phyloP scores from a whole-genome alignment of 345 rosid genomes.

The Rhizophora mangle region DNA sequence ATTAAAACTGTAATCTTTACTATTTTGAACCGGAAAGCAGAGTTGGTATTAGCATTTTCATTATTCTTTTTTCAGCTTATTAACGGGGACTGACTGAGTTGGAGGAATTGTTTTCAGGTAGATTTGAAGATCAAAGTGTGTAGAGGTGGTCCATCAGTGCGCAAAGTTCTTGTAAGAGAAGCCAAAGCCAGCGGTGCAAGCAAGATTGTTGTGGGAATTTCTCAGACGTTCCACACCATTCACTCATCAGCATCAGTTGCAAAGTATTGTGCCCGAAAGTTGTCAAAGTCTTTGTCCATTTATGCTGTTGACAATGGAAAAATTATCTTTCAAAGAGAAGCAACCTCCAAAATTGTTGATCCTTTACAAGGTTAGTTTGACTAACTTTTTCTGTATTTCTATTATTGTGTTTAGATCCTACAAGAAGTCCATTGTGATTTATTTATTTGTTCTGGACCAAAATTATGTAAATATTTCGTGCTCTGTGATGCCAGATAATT shows the following conservation, averaged over 20 bases:
- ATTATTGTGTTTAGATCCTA: too few species aligned
- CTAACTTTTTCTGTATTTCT: too few species aligned
- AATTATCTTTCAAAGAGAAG: slow-evolving; percentile 64
- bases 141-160: slow-evolving; percentile 73
- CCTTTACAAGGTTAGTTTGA: not conserved
- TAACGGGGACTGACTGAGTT: not conserved
- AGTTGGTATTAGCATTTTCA: not conserved
- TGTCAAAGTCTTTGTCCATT: slow-evolving; percentile 52
- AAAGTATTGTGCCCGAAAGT: slow-evolving; percentile 74
- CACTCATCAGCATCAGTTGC: slow-evolving; percentile 66
- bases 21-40: not conserved
- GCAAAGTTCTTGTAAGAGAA: slow-evolving; percentile 68
- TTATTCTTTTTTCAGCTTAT: too few species aligned
- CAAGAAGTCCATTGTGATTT: not conserved
- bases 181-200: slow-evolving; percentile 56
- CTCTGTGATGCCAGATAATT: slow-evolving; percentile 5
- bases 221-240: slow-evolving; percentile 47
- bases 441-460: not conserved
- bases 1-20: too few species aligned
- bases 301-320: slow-evolving; percentile 75
- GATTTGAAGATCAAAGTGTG: slow-evolving; percentile 89
- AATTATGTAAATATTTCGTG: slow-evolving; percentile 4
- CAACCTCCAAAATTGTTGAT: slow-evolving; percentile 28
- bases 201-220: slow-evolving; percentile 63
- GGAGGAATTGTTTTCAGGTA: slow-evolving; percentile 44